These are phyloP conservation scores for Whalleya microplaca DNA, from an alignment of 2,329 filamentous ascomycete species.

Conservation along the genomic window DNA sequence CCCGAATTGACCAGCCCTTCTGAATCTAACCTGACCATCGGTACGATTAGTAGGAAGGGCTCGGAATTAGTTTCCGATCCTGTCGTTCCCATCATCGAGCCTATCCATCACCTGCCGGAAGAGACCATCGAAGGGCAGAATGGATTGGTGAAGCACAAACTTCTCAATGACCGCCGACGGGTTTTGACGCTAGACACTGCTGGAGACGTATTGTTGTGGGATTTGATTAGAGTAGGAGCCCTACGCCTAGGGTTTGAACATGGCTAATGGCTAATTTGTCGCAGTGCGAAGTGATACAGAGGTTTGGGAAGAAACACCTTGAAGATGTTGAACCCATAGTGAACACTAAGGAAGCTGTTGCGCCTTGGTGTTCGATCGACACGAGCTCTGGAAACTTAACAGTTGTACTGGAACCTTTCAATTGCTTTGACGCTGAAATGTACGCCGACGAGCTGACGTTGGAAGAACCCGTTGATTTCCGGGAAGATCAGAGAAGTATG, in stretches of 20 bases:
- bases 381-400: slow-evolving; percentile 90
- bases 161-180: slow-evolving; percentile 87
- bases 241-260: neutral
- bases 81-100: slow-evolving; percentile 56
- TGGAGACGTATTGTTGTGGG: slow-evolving; percentile 93
- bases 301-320: slow-evolving; percentile 92
- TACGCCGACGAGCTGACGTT: slow-evolving; percentile 88
- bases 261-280: slow-evolving; percentile 26
- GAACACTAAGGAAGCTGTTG: slow-evolving; percentile 86
- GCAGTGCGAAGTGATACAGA: slow-evolving; percentile 82
- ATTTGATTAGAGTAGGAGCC: slow-evolving; percentile 75
- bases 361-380: slow-evolving; percentile 96
- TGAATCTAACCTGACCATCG: slow-evolving; percentile 51
- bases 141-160: slow-evolving; percentile 88
- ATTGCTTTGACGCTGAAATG: slow-evolving; percentile 96
- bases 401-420: slow-evolving; percentile 89
- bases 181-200: slow-evolving; percentile 93
- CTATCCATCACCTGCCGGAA: slow-evolving; percentile 69
- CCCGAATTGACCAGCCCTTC: slow-evolving; percentile 55
- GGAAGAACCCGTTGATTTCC: slow-evolving; percentile 76
- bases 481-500: slow-evolving; percentile 91
- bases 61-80: slow-evolving; percentile 59
- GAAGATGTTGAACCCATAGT: slow-evolving; percentile 88
- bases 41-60: slow-evolving; percentile 55
- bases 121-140: slow-evolving; percentile 94